A percentile compares a stretch with the other conserved stretches of the same genome.
Conservation (phyloP, 139 green algal genomes). For the Zygnema cylindricum region DNA sequence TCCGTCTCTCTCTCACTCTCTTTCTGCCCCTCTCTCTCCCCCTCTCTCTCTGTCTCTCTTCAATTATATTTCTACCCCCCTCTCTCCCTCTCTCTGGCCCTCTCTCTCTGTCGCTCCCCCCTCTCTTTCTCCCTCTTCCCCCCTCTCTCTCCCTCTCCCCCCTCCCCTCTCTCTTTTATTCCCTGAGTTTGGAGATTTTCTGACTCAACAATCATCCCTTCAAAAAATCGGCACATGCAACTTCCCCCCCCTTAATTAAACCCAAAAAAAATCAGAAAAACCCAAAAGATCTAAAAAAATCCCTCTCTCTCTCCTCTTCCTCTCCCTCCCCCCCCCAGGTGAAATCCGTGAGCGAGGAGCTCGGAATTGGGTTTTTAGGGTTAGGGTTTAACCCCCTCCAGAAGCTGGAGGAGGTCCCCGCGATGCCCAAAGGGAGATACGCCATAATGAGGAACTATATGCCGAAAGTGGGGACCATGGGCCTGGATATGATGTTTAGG, state of each 20-base stretch:
- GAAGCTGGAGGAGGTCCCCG: slow-evolving; percentile 81
- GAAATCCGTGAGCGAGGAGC: slow-evolving; percentile 84
- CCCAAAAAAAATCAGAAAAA: no score
- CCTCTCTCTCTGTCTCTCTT: neutral
- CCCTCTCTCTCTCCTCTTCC: no score
- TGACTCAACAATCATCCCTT: no score
- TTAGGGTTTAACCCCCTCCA: slow-evolving; percentile 94
- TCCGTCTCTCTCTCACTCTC: no score
- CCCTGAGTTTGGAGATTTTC: neutral
- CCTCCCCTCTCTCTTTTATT: neutral
- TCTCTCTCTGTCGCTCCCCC: no score
- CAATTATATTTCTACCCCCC: neutral
- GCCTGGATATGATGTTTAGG: slow-evolving; percentile 99
- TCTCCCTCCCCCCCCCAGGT: slow-evolving; percentile 74
- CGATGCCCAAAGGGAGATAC: slow-evolving; percentile 92
- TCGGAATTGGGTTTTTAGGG: slow-evolving; percentile 82
- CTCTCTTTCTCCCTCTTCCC: neutral
- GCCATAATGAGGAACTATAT: slow-evolving; percentile 75
- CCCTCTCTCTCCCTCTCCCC: neutral
- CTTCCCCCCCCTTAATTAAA: no score
- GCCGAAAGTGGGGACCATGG: slow-evolving; percentile 76
- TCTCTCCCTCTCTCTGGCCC: no score
- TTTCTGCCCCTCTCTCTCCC: no score
- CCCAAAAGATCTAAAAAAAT: no score
- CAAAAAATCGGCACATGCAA: no score